Conservation (phyloP, 495 filamentous ascomycete genomes). For the Penicillium subrubescens region DNA sequence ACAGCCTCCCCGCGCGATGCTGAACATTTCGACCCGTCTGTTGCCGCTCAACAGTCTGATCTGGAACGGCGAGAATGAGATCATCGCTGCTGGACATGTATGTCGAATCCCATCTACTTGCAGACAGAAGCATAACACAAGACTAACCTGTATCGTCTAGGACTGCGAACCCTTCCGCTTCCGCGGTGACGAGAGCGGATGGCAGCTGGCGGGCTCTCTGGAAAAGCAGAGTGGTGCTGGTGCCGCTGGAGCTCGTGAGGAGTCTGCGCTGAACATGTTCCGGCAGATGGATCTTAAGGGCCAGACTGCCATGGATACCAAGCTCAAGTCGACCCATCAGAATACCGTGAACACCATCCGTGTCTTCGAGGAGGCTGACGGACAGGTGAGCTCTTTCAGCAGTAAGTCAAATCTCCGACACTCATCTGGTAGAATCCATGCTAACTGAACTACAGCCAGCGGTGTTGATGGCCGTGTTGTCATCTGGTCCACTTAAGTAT, state of each 20-base stretch:
- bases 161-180: constrained; percentile 96
- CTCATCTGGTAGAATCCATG: constrained; percentile 9
- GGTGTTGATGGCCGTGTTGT: constrained; percentile 95
- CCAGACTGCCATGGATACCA: constrained; percentile 83
- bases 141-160: constrained; percentile 32
- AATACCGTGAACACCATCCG: constrained; percentile 90
- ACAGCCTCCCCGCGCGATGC: constrained; percentile 82
- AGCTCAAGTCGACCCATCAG: constrained; percentile 94
- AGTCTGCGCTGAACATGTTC: constrained; percentile 97
- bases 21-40: constrained; percentile 86
- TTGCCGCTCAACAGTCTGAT: constrained; percentile 89
- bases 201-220: constrained; percentile 82
- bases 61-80: constrained; percentile 90
- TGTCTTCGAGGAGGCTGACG: constrained; percentile 66
- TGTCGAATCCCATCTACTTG: constrained; percentile 26
- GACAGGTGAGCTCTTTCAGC: constrained; percentile 75
- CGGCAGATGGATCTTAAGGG: constrained; percentile 97
- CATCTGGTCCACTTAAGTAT: constrained; percentile 60
- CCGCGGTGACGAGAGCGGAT: constrained; percentile 77
- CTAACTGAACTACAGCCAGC: constrained; percentile 63
- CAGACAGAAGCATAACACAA: not conserved
- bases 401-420: constrained; percentile 61
- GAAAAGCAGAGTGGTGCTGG: constrained; percentile 62
- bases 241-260: constrained; percentile 64
- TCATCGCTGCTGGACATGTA: constrained; percentile 90